Evolutionary conservation across 371 early-diverging fungal species (phyloP).

Genomic region (Mucor circinelloides): DNA sequence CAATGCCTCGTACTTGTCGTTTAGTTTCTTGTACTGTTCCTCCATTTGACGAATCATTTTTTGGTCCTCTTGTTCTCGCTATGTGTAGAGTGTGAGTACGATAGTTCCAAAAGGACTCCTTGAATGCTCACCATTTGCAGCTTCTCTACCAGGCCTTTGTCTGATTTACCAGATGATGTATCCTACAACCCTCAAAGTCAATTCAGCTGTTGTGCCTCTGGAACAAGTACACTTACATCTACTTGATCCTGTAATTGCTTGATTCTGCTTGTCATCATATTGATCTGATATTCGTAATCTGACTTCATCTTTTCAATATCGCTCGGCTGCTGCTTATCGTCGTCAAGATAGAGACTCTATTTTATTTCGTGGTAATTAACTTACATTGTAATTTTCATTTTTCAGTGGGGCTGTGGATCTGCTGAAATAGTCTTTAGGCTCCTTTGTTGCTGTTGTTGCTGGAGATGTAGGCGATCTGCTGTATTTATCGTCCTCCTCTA

Average conservation of each 20-base stretch:
- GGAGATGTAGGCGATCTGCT: constrained; percentile 10
- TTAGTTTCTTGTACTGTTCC: constrained; percentile 20
- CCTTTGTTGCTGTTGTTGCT: not conserved
- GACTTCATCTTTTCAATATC: constrained; percentile 36
- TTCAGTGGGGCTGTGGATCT: constrained; percentile 8
- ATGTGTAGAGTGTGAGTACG: not conserved
- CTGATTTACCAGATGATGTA: not conserved
- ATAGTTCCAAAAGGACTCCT: not conserved
- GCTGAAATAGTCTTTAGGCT: constrained; percentile 17
- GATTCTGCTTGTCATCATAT: constrained; percentile 41
- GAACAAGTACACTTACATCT: not conserved
- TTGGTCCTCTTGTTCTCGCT: constrained; percentile 17
- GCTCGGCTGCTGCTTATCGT: not conserved
- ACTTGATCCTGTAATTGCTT: constrained; percentile 36
- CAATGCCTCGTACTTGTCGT: constrained; percentile 46
- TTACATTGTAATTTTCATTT: constrained; percentile 3
- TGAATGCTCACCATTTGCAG: not conserved
- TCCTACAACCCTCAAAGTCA: not conserved
- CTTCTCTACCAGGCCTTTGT: not conserved
- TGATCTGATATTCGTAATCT: constrained; percentile 67
- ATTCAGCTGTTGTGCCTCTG: not conserved
- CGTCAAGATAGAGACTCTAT: not conserved
- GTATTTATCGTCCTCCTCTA: constrained; percentile 24
- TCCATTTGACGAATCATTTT: constrained; percentile 17
- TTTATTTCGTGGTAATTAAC: not conserved